Conservation (phyloP, 768 basidiomycete genomes). For the Mycena metata region DNA sequence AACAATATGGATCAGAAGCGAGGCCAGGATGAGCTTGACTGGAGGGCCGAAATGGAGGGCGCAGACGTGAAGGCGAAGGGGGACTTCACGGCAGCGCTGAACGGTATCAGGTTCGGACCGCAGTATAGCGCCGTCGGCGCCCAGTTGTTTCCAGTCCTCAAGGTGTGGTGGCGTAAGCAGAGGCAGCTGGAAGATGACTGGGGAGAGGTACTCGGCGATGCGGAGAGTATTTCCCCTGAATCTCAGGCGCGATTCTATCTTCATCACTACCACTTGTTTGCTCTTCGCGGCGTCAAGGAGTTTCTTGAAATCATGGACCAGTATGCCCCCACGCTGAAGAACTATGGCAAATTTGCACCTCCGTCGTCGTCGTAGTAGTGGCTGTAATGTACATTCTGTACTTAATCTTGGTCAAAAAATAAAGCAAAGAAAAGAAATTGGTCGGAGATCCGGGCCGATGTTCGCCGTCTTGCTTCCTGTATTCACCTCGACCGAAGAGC, state of each 20-base stretch:
- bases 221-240: too few relatives aligned
- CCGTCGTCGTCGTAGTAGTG: too few relatives aligned
- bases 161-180: slow-evolving; percentile 5
- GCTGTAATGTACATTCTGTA: too few relatives aligned
- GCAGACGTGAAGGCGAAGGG: background rate
- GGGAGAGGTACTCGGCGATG: background rate
- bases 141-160: background rate
- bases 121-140: background rate
- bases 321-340: background rate
- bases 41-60: background rate
- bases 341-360: slow-evolving; percentile 1
- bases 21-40: background rate
- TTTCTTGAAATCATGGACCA: background rate
- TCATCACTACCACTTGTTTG: slow-evolving; percentile 8
- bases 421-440: too few relatives aligned
- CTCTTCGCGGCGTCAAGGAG: slow-evolving; percentile 21
- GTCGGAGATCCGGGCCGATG: too few relatives aligned
- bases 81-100: background rate
- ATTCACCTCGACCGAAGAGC: too few relatives aligned
- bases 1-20: too few relatives aligned
- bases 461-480: too few relatives aligned
- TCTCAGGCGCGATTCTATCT: too few relatives aligned
- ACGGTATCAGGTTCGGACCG: too few relatives aligned
- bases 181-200: background rate
- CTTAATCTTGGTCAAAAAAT: too few relatives aligned